Evolutionary conservation across 306 rosid genomes (phyloP), one percentile per base, ranked within the genome.

Genomic region (Prunus padus): DNA sequence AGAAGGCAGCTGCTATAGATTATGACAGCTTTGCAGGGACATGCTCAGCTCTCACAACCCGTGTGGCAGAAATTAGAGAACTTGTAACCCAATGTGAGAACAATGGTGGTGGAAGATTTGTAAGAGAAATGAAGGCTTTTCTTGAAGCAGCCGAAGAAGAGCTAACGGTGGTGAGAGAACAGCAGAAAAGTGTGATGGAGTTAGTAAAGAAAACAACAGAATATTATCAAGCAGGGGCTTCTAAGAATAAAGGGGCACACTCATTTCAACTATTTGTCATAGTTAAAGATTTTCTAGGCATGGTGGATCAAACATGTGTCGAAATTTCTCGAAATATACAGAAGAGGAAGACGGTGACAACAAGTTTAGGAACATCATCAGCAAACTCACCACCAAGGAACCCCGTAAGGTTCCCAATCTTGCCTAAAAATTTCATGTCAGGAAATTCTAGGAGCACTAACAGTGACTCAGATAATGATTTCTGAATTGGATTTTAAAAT

Each of bases 231-330:
- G 86, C 89, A 18, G 96, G 91, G 63, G 79, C 86, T 83, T 89
- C 88, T 18, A 92, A 80, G 79, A 89, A 88, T 1, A 77, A 64
- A 61, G 86, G 81, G 78, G 89, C 86, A 47, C 84, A 88, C 52
- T 77, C 89, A 25, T 88, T 90, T 84, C 87, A 87, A 76, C 80
- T 96, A 11, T 96, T 96, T 83, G 89, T 69, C 23, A 85, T 92
- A 61, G 91, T 96, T 1, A 96, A 88, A 78, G 96, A 96, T 85
- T 96, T 96, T 55, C 86, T 96, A 8, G 86, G 82, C 71, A 92
- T 89, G 99, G 98, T 92, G 25, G 99, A 96, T 86, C 91, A 71
- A 63, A 91, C 88, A 8, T 96, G 99, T 60, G 84, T 92, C 47
- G 97, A 89, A 70, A 92, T 92, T 69, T 82, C 97, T 4, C 81